Conservation (phyloP, 2,329 filamentous ascomycete species). For the Fusarium sp. region DNA sequence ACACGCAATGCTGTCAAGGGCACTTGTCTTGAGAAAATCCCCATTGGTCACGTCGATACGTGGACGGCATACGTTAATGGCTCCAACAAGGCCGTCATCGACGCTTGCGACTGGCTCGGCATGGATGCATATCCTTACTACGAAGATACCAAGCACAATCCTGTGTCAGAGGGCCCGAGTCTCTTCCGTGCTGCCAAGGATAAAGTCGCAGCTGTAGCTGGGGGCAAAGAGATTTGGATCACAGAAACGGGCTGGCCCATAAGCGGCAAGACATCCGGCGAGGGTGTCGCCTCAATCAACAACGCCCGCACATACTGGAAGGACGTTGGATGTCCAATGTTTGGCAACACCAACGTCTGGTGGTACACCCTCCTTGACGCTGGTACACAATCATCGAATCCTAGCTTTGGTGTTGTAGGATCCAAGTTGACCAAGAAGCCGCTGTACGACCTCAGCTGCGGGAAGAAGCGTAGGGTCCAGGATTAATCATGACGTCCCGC, state of each 20-base stretch:
- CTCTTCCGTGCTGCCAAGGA: slow-evolving; percentile 78
- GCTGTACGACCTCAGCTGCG: slow-evolving; percentile 72
- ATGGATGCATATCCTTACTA: slow-evolving; percentile 91
- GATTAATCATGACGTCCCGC: background rate
- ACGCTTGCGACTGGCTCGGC: slow-evolving; percentile 81
- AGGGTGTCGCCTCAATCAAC: slow-evolving; percentile 70
- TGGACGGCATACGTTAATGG: slow-evolving; percentile 84
- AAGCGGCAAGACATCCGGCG: slow-evolving; percentile 71
- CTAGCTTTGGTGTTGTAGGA: slow-evolving; percentile 78
- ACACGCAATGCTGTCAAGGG: slow-evolving; percentile 73
- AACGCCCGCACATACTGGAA: slow-evolving; percentile 88
- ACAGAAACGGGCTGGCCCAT: slow-evolving; percentile 93
- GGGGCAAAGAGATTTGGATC: slow-evolving; percentile 82
- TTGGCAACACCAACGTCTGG: slow-evolving; percentile 75
- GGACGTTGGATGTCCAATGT: slow-evolving; percentile 78
- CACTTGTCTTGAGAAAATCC: slow-evolving; percentile 67
- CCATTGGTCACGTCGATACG: slow-evolving; percentile 89
- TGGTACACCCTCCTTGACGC: slow-evolving; percentile 84
- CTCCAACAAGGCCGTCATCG: slow-evolving; percentile 77
- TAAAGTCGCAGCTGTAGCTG: slow-evolving; percentile 68
- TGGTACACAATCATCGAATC: slow-evolving; percentile 68
- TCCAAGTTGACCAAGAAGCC: slow-evolving; percentile 64
- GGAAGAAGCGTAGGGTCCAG: background rate
- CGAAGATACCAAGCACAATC: slow-evolving; percentile 76
- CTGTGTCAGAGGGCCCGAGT: slow-evolving; percentile 70